Percentiles rank a stretch among this genome's conserved stretches.
phyloP scores from a whole-genome alignment of 1,139 yeast species.

The Hansenula lynferdii region DNA sequence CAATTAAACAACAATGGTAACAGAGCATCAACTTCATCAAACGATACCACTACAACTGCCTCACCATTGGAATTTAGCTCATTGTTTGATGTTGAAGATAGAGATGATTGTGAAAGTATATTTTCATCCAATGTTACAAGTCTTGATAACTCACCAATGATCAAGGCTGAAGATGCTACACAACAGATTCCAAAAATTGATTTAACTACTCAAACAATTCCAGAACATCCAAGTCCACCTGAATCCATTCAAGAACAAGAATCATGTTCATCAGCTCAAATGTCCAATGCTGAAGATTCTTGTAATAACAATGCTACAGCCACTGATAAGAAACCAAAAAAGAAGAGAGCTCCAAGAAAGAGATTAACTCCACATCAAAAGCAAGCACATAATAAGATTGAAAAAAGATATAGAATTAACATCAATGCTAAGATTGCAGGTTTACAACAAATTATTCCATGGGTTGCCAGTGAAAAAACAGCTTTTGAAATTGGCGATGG shows the following conservation, averaged over 20 bases:
- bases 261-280: slow-evolving; percentile 1
- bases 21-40: slow-evolving; percentile 4
- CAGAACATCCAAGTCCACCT: slow-evolving; percentile 2
- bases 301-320: slow-evolving; percentile 6
- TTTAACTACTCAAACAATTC: background rate
- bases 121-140: slow-evolving; percentile 21
- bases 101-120: slow-evolving; percentile 13
- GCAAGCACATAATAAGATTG: slow-evolving; percentile 68
- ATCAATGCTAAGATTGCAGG: slow-evolving; percentile 70
- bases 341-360: slow-evolving; percentile 50
- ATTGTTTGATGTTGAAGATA: slow-evolving; percentile 15
- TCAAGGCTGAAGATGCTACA: slow-evolving; percentile 20
- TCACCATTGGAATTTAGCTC: slow-evolving; percentile 24
- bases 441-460: slow-evolving; percentile 58
- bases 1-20: slow-evolving; percentile 3
- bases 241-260: slow-evolving; percentile 8
- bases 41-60: slow-evolving; percentile 11
- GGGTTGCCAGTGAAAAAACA: slow-evolving; percentile 53
- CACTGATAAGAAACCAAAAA: slow-evolving; percentile 21
- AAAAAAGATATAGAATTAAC: slow-evolving; percentile 65
- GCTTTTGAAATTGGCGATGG: slow-evolving; percentile 36
- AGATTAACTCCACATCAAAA: slow-evolving; percentile 58
- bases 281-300: no score
- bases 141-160: slow-evolving; percentile 23
- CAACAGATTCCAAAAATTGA: slow-evolving; percentile 13